These are phyloP conservation scores for Tilletia indica DNA, from an alignment of 1,284 basidiomycete species.

Conservation along the genomic window DNA sequence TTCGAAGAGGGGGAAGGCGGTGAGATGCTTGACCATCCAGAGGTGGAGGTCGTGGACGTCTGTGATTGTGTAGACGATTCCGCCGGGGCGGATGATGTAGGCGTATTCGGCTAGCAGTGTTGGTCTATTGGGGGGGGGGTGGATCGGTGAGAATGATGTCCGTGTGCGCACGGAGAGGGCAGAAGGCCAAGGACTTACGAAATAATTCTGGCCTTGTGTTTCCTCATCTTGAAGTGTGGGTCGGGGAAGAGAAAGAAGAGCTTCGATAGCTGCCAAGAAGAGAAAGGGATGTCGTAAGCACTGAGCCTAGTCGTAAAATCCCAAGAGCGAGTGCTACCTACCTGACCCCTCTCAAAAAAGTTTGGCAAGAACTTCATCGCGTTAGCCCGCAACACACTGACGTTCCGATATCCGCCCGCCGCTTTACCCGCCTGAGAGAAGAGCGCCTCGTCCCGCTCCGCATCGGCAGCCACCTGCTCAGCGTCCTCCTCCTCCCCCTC, in stretches of 20 bases:
- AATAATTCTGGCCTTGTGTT: constrained; percentile 94
- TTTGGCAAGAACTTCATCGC: constrained; percentile 99
- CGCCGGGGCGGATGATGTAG: constrained; percentile 83
- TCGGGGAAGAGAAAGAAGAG: constrained; percentile 99
- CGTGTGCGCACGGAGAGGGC: background rate
- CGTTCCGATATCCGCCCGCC: constrained; percentile 74
- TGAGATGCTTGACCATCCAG: constrained; percentile 91
- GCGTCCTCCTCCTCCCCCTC: constrained; percentile 49
- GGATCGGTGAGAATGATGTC: background rate
- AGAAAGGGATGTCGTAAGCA: background rate
- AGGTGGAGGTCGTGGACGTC: constrained; percentile 90
- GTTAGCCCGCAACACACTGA: constrained; percentile 91
- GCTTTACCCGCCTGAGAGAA: constrained; percentile 41
- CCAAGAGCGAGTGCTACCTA: constrained; percentile 56
- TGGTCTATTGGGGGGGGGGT: constrained; percentile 58
- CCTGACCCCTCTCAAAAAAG: constrained; percentile 85
- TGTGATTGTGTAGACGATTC: constrained; percentile 95
- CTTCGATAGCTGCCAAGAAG: constrained; percentile 58
- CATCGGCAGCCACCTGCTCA: constrained; percentile 25
- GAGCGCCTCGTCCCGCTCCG: constrained; percentile 34
- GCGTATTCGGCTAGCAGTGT: constrained; percentile 90
- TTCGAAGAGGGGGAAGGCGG: constrained; percentile 81
- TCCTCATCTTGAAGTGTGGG: constrained; percentile 95
- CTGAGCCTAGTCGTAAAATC: too few species aligned
- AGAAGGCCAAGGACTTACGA: constrained; percentile 60